Percentiles rank a stretch among this genome's conserved stretches.
These are phyloP conservation scores for Coix lacrymajobi DNA, from an alignment of 176 grass and related monocot genomes.

Conservation along the genomic window DNA sequence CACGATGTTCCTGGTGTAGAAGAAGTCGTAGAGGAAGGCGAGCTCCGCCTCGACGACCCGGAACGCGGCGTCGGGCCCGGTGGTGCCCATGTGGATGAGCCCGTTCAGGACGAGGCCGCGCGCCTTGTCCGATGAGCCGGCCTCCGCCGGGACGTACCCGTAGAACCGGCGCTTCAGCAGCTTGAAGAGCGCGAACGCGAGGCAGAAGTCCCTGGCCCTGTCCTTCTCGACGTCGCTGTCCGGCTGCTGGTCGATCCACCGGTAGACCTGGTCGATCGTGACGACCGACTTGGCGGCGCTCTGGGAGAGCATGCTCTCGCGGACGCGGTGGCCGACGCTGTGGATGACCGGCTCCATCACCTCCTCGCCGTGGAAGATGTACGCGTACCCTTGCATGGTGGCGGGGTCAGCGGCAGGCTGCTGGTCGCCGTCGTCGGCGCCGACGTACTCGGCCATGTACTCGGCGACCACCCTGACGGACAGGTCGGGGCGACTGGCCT, in stretches of 20 bases:
- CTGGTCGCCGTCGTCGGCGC: no score
- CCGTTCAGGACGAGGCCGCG: slow-evolving; percentile 17
- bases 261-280: slow-evolving; percentile 35
- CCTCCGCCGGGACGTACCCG: slow-evolving; percentile 39
- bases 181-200: slow-evolving; percentile 51
- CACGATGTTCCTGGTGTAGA: slow-evolving; percentile 49
- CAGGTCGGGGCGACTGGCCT: slow-evolving; percentile 36
- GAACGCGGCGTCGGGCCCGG: slow-evolving; percentile 34
- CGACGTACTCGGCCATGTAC: slow-evolving; percentile 42
- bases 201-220: slow-evolving; percentile 45
- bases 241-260: slow-evolving; percentile 31
- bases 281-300: slow-evolving; percentile 14
- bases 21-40: slow-evolving; percentile 52
- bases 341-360: slow-evolving; percentile 12
- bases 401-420: background rate
- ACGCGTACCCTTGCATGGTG: slow-evolving; percentile 42
- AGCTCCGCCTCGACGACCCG: slow-evolving; percentile 37
- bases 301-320: background rate
- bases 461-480: slow-evolving; percentile 44
- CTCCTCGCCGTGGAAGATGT: slow-evolving; percentile 58
- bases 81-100: slow-evolving; percentile 28
- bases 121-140: slow-evolving; percentile 21
- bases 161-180: slow-evolving; percentile 47
- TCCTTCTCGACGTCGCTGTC: slow-evolving; percentile 46
- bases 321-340: background rate